These are phyloP conservation scores for Kandelia obovata DNA, from an alignment of 345 rosid species.

Conservation along the genomic window DNA sequence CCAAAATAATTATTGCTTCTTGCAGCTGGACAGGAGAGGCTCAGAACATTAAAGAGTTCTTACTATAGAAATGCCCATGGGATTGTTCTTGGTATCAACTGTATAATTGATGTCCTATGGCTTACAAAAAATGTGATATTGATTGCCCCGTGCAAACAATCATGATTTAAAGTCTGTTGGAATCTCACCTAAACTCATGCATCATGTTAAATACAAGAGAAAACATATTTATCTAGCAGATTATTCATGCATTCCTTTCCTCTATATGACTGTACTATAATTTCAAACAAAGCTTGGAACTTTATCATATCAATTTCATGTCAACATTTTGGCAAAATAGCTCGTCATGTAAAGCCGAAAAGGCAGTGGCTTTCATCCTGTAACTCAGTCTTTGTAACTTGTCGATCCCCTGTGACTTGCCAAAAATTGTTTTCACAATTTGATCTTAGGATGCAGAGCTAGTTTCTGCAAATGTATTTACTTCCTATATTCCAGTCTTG, in stretches of 20 bases:
- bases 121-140: constrained; percentile 1
- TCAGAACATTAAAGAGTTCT: constrained; percentile 87
- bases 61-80: constrained; percentile 95
- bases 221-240: too few relatives aligned
- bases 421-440: not conserved
- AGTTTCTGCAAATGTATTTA: not conserved
- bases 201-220: too few relatives aligned
- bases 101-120: not conserved
- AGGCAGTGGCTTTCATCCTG: not conserved
- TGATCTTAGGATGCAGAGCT: not conserved
- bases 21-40: constrained; percentile 98
- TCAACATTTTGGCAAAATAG: not conserved
- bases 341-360: not conserved
- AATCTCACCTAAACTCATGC: too few relatives aligned
- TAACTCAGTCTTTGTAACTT: too few relatives aligned
- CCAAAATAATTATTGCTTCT: constrained; percentile 8
- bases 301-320: not conserved
- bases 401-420: too few relatives aligned
- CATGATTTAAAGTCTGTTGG: not conserved
- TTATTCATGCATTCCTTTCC: constrained; percentile 1
- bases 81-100: constrained; percentile 65
- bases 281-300: not conserved
- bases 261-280: too few relatives aligned
- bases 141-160: not conserved
- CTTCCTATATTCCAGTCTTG: too few relatives aligned